Base-by-base conservation (phyloP, 2,329 filamentous ascomycete species). In the Aureobasidium sp. region DNA sequence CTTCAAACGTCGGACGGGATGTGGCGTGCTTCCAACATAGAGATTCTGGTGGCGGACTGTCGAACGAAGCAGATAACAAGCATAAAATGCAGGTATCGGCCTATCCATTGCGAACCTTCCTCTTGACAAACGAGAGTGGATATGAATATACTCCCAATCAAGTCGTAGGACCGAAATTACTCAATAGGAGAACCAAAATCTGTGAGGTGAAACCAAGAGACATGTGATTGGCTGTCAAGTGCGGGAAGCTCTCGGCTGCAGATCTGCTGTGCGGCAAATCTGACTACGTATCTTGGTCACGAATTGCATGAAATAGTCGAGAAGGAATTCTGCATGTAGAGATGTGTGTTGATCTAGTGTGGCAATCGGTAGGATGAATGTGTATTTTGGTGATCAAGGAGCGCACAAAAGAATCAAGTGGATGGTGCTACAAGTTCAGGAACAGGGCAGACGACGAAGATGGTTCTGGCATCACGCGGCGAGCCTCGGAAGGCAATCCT, bases 21-120 rank as follows among this genome's bases (percentile, higher is more conserved):
- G 86, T 0, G 92, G 92, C 1, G 94, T 97, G 47, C 90, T 96
- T 59, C 94, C 94, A 60, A 97, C 88, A 74, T 99, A 99, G 32
- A 93, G 81, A 49, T 83, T 85, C 32, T 83, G 81, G 70, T 85
- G 86, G 49, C 84, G 82, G 10, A 91, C 81, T 0, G 87, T 91
- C 0, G 93, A 97, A 25, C 92, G 88, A 39, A 97, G 83, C 16
- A 97, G 83, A 73, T 99, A 97, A 71, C 94, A 95, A 67, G 90
- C 91, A 72, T 97, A 97, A 66, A 97, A 87, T 1, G 92, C 87
- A 10, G 93, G 93, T 27, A 97, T 90, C 0, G 81, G 78, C 65
- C 76, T 77, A 81, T 86, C 67, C 70, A 72, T 63, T 25, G 47
- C 30, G 2, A 10, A 36, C 16, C 6, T 7, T 7, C 27, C 69